Evolutionary conservation across 2,329 filamentous ascomycete genomes (phyloP), one percentile per base, ranked within the genome.

Genomic region (Colletotrichum cereale): DNA sequence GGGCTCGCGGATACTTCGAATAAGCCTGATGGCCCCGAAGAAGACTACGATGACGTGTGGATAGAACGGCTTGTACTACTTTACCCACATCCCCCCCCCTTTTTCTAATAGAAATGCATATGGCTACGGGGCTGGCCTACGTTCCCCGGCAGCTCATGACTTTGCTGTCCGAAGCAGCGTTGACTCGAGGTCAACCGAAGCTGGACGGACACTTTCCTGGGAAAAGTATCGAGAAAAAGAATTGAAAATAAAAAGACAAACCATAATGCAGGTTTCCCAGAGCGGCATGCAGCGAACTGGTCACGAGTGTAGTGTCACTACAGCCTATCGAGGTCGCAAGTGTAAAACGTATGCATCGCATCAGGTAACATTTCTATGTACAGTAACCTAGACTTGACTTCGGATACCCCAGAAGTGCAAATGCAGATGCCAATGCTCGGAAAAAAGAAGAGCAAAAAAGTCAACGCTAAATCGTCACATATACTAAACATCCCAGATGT

Each of bases 11-110:
- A 57, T n/a, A 38, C 3, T n/a, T 56, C 12, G 53, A 16, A 56
- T 56, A 31, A 18, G 36, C n/a, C 34, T 11, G n/a, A 38, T 38
- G 34, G 34, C 34, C n/a, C n/a, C 8, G n/a, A n/a, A 29, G 48
- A 56, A 3, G 26, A 56, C 42, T 29, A 29, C 21, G 21, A 24
- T 11, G 21, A 24, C 29, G 31, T 31, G 38, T 26, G 26, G 31
- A 81, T 76, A 84, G 67, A 86, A 80, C 44, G 85, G 78, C 48
- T 79, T 79, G 75, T 85, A 81, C 1, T 79, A 77, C 31, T 77
- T 78, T 70, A 73, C 80, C 52, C n/a, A n/a, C n/a, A n/a, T n/a
- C n/a, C n/a, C n/a, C n/a, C n/a, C n/a, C 75, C 75, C 73, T 85
- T 77, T 75, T 86, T 86, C 75, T 80, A 79, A 29, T 77, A 44